phyloP scores from a whole-genome alignment of 2,329 filamentous ascomycete genomes.

The Aspergillus jensenii region DNA sequence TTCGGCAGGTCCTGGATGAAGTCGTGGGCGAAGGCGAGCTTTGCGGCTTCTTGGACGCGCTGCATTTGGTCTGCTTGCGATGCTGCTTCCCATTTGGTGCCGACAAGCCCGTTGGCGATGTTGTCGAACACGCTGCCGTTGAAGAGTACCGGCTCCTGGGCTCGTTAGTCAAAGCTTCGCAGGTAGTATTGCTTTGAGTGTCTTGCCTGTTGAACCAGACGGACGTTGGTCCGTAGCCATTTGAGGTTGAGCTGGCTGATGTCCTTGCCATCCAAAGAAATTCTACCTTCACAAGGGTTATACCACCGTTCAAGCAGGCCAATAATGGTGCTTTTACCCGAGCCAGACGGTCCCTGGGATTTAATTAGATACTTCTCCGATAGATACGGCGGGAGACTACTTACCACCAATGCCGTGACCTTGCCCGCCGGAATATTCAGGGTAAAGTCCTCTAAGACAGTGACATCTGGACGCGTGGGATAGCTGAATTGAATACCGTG shows the following conservation, averaged over 20 bases:
- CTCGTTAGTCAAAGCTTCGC: no score
- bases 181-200: no score
- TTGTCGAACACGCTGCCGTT: constrained; percentile 85
- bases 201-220: constrained; percentile 73
- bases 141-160: constrained; percentile 77
- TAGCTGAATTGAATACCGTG: constrained; percentile 88
- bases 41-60: constrained; percentile 78
- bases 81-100: constrained; percentile 71
- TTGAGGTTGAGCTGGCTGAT: constrained; percentile 78
- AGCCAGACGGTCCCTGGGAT: constrained; percentile 73
- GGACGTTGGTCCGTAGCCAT: constrained; percentile 90
- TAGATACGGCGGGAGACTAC: no score
- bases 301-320: constrained; percentile 94
- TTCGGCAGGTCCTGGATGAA: constrained; percentile 82
- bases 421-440: constrained; percentile 83
- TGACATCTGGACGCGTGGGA: constrained; percentile 85
- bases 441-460: constrained; percentile 80
- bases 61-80: constrained; percentile 66
- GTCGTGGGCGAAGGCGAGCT: constrained; percentile 90
- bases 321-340: constrained; percentile 91
- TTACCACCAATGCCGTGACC: constrained; percentile 76
- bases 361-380: no score
- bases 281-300: constrained; percentile 76
- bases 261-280: constrained; percentile 80
- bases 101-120: constrained; percentile 86